Evolutionary conservation across 768 basidiomycete genomes (phyloP).

Genomic region (Agrocybe pediades): DNA sequence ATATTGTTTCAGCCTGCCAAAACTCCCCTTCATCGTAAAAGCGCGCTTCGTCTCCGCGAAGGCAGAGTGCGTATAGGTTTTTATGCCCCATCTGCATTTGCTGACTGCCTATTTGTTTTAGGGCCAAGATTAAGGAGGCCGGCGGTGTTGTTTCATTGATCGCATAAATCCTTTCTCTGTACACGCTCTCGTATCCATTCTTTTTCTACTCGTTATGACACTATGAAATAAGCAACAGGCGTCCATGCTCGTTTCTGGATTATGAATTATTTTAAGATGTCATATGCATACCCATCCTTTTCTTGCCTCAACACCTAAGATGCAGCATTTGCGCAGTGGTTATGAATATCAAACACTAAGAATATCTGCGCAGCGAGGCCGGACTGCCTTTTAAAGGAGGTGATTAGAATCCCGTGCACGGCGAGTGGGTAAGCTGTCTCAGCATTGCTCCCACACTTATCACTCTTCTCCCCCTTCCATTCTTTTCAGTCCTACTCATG

Average conservation of each 20-base stretch:
- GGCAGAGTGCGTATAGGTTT: constrained; percentile 65
- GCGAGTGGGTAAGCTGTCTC: constrained; percentile 7
- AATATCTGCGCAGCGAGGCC: constrained; percentile 9
- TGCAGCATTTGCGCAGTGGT: not conserved
- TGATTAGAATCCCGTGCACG: not conserved
- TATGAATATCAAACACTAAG: not conserved
- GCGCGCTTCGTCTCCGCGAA: constrained; percentile 91
- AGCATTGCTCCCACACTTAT: constrained; percentile 3
- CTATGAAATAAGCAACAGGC: constrained; percentile 30
- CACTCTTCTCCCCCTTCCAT: not conserved
- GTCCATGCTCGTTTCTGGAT: constrained; percentile 7
- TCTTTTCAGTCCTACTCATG: constrained; percentile 19
- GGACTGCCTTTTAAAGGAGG: constrained; percentile 1
- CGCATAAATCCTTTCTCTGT: constrained; percentile 57
- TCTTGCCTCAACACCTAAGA: not conserved
- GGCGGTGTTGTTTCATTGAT: constrained; percentile 93
- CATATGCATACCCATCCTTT: not conserved
- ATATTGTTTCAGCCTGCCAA: constrained; percentile 62
- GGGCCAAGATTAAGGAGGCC: constrained; percentile 86
- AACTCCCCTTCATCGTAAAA: constrained; percentile 96
- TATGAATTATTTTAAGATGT: not conserved
- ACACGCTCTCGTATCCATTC: constrained; percentile 28
- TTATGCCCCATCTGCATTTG: not conserved
- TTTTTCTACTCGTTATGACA: constrained; percentile 23
- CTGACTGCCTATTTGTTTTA: constrained; percentile 21